Conservation (phyloP, 2,329 filamentous ascomycete species). For the Nothophaeocryptopus gaeumannii region DNA sequence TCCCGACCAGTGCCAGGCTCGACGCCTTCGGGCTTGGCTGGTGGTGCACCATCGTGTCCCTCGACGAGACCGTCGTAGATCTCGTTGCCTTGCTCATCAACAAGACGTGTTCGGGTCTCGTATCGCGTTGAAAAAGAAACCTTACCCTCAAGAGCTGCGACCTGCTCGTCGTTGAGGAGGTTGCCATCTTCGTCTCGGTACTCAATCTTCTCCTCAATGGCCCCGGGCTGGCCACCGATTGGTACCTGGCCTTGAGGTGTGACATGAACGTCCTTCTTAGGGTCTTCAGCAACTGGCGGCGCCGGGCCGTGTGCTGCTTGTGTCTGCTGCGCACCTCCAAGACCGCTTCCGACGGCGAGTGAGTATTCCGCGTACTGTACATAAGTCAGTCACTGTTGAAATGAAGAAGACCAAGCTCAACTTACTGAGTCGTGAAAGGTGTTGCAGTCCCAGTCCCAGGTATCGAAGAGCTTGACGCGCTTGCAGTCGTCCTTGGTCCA, state of each 20-base stretch:
- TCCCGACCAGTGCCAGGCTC: slow-evolving; percentile 54
- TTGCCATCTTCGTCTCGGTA: slow-evolving; percentile 95
- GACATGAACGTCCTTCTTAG: slow-evolving; percentile 36
- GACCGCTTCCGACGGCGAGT: slow-evolving; percentile 23
- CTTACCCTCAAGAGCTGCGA: slow-evolving; percentile 81
- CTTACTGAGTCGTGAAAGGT: slow-evolving; percentile 84
- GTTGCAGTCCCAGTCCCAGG: slow-evolving; percentile 99
- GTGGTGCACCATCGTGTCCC: slow-evolving; percentile 45
- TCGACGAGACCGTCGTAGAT: slow-evolving; percentile 50
- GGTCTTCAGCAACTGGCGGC: slow-evolving; percentile 38
- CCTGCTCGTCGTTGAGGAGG: slow-evolving; percentile 76
- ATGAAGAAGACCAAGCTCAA: slow-evolving; percentile 29
- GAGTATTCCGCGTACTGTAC: slow-evolving; percentile 36
- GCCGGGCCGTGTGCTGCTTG: slow-evolving; percentile 31
- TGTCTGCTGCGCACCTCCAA: slow-evolving; percentile 26
- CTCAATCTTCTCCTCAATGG: slow-evolving; percentile 75
- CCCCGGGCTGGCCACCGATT: slow-evolving; percentile 26
- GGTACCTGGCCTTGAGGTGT: slow-evolving; percentile 34
- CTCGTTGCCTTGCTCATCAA: slow-evolving; percentile 78
- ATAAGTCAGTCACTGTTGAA: neutral
- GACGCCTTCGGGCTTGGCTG: slow-evolving; percentile 36
- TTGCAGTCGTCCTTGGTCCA: slow-evolving; percentile 91
- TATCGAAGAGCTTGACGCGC: slow-evolving; percentile 78
- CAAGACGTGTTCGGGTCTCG: slow-evolving; percentile 84
- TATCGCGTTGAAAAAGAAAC: slow-evolving; percentile 94